Evolutionary conservation across 345 rosid genomes (phyloP).

Genomic region (Punica granatum): DNA sequence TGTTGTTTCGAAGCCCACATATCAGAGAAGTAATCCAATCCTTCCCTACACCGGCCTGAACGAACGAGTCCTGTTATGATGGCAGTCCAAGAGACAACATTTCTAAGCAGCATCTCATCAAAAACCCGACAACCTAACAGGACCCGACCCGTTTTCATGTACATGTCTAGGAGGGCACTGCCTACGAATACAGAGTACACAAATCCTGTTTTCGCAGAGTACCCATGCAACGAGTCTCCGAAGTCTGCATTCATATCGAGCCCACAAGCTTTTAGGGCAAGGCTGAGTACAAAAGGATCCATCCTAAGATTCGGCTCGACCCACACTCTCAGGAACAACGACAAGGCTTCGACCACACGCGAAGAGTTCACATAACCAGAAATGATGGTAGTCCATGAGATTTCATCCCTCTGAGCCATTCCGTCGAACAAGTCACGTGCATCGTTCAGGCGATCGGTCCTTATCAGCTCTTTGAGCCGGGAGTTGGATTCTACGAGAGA

Average conservation of each 20-base stretch:
- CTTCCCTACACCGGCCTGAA: conserved; percentile 42
- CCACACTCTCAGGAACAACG: conserved; percentile 58
- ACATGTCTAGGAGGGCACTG: conserved; percentile 65
- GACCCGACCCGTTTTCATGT: conserved; percentile 43
- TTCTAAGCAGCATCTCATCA: conserved; percentile 52
- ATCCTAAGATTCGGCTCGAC: conserved; percentile 35
- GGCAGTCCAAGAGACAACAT: conserved; percentile 81
- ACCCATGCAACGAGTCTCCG: conserved; percentile 69
- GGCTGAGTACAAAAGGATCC: conserved; percentile 63
- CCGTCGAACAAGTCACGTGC: conserved; percentile 71
- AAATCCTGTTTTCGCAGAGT: conserved; percentile 44
- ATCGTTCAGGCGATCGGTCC: conserved; percentile 24
- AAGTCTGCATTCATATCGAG: conserved; percentile 27
- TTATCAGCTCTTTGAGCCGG: conserved; percentile 25
- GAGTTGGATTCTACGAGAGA: conserved; percentile 30
- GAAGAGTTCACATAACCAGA: conserved; percentile 52
- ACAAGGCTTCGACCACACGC: conserved; percentile 46
- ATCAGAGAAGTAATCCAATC: conserved; percentile 49
- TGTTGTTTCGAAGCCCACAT: conserved; percentile 46
- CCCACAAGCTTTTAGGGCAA: conserved; percentile 71
- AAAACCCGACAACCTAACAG: conserved; percentile 50
- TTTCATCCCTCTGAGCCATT: conserved; percentile 58
- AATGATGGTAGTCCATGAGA: conserved; percentile 72
- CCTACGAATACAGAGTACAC: conserved; percentile 63
- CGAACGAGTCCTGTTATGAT: conserved; percentile 71